phyloP scores from a whole-genome alignment of 1,284 basidiomycete genomes.

The Gomphus sp. region DNA sequence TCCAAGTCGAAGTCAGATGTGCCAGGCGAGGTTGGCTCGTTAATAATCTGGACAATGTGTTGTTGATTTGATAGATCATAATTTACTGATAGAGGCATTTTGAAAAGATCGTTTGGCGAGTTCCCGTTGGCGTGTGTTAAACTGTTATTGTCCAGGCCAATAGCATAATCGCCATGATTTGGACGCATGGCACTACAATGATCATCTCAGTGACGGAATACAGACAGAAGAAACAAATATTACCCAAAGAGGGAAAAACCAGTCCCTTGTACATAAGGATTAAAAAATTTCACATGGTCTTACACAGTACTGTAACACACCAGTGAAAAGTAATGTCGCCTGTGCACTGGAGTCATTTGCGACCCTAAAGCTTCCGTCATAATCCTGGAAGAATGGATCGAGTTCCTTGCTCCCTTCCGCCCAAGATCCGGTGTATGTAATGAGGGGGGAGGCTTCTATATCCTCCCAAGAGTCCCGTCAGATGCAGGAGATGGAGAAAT shows the following conservation, averaged over 20 bases:
- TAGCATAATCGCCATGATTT: background rate
- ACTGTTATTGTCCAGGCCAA: background rate
- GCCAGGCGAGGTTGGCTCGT: background rate
- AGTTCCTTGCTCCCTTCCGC: background rate
- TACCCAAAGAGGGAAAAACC: background rate
- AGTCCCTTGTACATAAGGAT: background rate
- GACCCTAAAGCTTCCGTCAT: background rate
- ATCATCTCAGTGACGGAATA: background rate
- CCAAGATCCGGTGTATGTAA: background rate
- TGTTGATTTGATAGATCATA: background rate
- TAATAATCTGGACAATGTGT: background rate
- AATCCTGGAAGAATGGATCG: background rate
- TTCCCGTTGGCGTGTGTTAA: background rate
- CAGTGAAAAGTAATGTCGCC: background rate
- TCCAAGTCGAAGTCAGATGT: background rate
- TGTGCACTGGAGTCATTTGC: background rate
- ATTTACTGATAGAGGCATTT: background rate
- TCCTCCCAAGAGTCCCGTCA: too few relatives aligned
- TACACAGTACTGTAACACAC: background rate
- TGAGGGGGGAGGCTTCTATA: constrained; percentile 1
- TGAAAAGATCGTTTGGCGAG: background rate
- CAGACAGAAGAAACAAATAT: too few relatives aligned
- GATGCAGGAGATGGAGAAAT: background rate
- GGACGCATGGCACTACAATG: background rate
- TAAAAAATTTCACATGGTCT: background rate